phyloP scores from a whole-genome alignment of 768 basidiomycete species.

The Tylopilus intermedius region DNA sequence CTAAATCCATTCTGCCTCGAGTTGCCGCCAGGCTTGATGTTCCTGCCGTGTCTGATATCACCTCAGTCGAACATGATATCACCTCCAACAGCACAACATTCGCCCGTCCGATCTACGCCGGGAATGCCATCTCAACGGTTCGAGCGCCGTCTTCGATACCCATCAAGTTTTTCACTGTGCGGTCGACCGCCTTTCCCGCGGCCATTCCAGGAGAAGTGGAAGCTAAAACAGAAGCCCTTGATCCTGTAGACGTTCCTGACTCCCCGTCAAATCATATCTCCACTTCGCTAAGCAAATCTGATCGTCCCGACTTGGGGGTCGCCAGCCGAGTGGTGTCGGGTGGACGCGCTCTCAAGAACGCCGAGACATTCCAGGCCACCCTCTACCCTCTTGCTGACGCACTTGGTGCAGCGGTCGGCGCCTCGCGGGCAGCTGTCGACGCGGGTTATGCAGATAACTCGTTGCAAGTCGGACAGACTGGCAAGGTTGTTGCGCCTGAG shows the following conservation, averaged over 20 bases:
- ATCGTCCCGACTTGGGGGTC: conserved; percentile 86
- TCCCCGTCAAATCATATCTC: conserved; percentile 54
- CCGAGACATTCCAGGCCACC: conserved; percentile 83
- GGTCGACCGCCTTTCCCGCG: conserved; percentile 84
- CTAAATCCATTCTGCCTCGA: conserved; percentile 90
- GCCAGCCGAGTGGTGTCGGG: conserved; percentile 91
- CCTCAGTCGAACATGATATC: conserved; percentile 68
- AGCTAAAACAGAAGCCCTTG: conserved; percentile 57
- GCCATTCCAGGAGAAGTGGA: conserved; percentile 44
- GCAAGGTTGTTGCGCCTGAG: conserved; percentile 96
- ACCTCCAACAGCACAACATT: conserved; percentile 76
- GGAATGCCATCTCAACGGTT: conserved; percentile 93
- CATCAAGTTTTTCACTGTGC: conserved; percentile 92
- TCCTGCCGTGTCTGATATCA: conserved; percentile 89
- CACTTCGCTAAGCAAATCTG: conserved; percentile 80
- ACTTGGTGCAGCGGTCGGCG: conserved; percentile 93
- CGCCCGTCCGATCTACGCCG: conserved; percentile 93
- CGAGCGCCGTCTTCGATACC: conserved; percentile 70
- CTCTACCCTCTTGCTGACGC: conserved; percentile 90
- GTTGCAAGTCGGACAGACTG: conserved; percentile 98
- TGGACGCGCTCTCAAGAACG: conserved; percentile 90
- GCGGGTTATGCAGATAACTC: conserved; percentile 98
- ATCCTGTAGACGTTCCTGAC: conserved; percentile 58
- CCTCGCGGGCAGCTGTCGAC: conserved; percentile 97
- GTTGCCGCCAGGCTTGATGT: conserved; percentile 86